These are phyloP conservation scores for Fraxinus floribunda DNA, from an alignment of 305 asterid genomes.

Conservation along the genomic window DNA sequence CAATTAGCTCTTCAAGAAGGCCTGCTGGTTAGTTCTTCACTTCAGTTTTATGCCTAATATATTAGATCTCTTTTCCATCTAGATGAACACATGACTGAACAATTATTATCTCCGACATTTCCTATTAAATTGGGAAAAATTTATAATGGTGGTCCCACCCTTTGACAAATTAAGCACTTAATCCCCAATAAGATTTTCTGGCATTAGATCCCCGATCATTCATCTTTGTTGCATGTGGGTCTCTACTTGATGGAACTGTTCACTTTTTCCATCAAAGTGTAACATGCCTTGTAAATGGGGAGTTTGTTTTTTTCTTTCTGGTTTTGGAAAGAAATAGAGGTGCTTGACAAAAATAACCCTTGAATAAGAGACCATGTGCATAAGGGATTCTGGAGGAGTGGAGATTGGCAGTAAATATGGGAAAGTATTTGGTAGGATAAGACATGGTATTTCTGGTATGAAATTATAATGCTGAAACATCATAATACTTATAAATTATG, in stretches of 20 bases:
- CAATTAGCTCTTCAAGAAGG: slow-evolving; percentile 91
- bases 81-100: not conserved
- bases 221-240: not conserved
- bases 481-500: not conserved
- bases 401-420: not conserved
- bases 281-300: not conserved
- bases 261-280: not conserved
- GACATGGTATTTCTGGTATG: not conserved
- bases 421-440: not conserved
- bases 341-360: not conserved
- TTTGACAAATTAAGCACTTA: not conserved
- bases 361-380: not conserved
- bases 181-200: not conserved
- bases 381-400: not conserved
- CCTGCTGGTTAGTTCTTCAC: slow-evolving; percentile 66
- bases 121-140: not conserved
- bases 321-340: not conserved
- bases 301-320: not conserved
- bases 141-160: not conserved
- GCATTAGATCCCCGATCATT: not conserved
- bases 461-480: not conserved
- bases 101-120: not conserved
- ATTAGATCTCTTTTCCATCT: slow-evolving; percentile 1
- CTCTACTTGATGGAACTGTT: not conserved
- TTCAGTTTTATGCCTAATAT: not conserved